Base-by-base conservation (phyloP, 208 protist genomes). In the Acanthamoeba castellanii region DNA sequence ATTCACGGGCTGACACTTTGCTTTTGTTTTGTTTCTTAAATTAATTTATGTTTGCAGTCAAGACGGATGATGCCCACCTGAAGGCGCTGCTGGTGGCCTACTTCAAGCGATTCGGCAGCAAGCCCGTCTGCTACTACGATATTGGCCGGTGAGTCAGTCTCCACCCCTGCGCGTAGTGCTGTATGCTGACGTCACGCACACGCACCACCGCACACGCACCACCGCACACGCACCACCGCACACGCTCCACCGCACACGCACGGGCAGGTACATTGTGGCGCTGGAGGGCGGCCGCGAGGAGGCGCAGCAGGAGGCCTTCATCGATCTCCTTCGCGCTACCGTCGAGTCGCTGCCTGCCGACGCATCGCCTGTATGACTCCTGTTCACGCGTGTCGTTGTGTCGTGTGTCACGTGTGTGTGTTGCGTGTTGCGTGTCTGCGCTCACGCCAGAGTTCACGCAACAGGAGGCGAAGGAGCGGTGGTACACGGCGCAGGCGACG, bases 71-170 rank as follows among this genome's bases (percentile, higher is more conserved):
- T 90, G 27, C 84, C 20, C 11, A 61, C 11, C 30, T 90, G 84
- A 70, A 90, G 52, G 22, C 8, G 50, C 37, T 90, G 59, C 30
- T 90, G 84, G 59, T 72, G 50, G 59, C 32, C 32, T 90, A 66
- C n/a, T 90, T 90, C 59, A 90, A 72, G 30, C 37, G 84, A 13
- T 90, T 90, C 59, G 84, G 55, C n/a, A 70, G 59, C 84, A 90
- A 90, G 30, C 84, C 84, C 52, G 84, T 90, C 59, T 90, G 84
- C 37, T 90, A 90, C 84, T 70, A 90, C 84, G 84, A 90, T n/a
- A 61, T 90, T 47, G 55, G 84, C 50, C 11, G 50, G 84, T 90
- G 64, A 4, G 27, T 59, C 47, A 59, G 18, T 27, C 8, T 1
- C 37, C 34, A 30, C 8, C n/a, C n/a, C 20, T 66, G 59, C 25